Conservation (phyloP, 805 yeast species). For the Pichia exigua region DNA sequence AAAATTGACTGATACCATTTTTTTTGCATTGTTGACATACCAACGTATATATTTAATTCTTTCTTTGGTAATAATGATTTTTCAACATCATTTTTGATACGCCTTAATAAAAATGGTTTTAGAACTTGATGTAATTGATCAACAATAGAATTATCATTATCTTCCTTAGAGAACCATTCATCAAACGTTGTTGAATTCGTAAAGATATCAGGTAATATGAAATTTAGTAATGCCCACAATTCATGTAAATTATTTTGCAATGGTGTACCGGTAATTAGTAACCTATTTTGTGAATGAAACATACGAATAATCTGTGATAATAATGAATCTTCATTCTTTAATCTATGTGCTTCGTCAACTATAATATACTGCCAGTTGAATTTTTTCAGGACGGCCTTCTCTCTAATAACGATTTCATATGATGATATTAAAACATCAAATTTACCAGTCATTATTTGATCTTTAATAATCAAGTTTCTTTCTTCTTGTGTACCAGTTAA, state of each 20-base stretch:
- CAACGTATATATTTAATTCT: conserved; percentile 65
- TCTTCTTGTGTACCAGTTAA: conserved; percentile 70
- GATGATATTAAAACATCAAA: conserved; percentile 69
- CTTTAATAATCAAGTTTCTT: conserved; percentile 46
- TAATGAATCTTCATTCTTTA: conserved; percentile 68
- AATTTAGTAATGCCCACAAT: conserved; percentile 73
- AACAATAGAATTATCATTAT: conserved; percentile 33
- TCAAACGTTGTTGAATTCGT: conserved; percentile 68
- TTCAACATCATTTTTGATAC: conserved; percentile 78
- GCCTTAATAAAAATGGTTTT: conserved; percentile 66
- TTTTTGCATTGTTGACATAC: conserved; percentile 73
- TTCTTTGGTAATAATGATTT: conserved; percentile 67
- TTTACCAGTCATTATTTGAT: conserved; percentile 46
- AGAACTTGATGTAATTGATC: conserved; percentile 68
- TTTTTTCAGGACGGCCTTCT: conserved; percentile 57
- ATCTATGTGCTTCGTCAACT: conserved; percentile 79
- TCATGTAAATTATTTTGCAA: conserved; percentile 74
- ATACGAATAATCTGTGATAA: conserved; percentile 67
- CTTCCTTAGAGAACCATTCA: conserved; percentile 53
- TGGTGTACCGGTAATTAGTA: conserved; percentile 77
- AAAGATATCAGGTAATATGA: conserved; percentile 71
- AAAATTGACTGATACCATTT: conserved; percentile 69
- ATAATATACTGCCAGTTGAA: conserved; percentile 71
- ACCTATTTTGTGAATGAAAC: conserved; percentile 61
- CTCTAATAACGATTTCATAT: conserved; percentile 70